Evolutionary conservation across 805 yeast species (phyloP), one percentile per base, ranked within the genome.

Genomic region (Cyberlindnera nakhonratchasimensis): DNA sequence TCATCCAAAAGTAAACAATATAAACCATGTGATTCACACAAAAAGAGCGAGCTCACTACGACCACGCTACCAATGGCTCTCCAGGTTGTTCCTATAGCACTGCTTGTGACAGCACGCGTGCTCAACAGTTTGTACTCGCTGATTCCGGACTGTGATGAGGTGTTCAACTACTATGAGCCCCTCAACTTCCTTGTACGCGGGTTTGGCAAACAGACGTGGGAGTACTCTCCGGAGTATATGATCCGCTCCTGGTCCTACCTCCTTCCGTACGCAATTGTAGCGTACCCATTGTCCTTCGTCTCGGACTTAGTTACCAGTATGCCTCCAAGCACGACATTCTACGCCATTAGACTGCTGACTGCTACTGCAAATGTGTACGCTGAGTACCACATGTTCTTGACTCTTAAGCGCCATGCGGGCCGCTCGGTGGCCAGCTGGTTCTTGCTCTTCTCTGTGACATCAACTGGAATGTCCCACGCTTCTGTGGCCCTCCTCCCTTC

Each of bases 201-300:
- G 3, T 87, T 88, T 61, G 98, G 97, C 2, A 85, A 89, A 53
- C 89, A 89, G 62, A 90, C 97, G 0, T 90, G 97, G 97, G 97
- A 90, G 58, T 91, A 90, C 61, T 86, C 96, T 0, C 96, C 97
- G 0, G 84, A 74, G 40, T 87, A 77, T 55, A 87, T 96, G 14
- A 86, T 90, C 41, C 66, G 98, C 50, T 86, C 96, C 2, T 91
- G 93, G 80, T 73, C 85, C 2, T 89, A 84, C 53, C 65, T 90
- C 21, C 47, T 79, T 6, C 86, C 74, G 1, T 62, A 59, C 35
- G 45, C 58, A 10, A 17, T 59, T 3, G 29, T 60, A 9, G 29
- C 60, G 50, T n/a, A 24, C 47, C 51, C 62, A 46, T 12, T 55
- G 34, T 32, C 45, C 34, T 18, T 34, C 26, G 4, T 42, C 13